Conservation (phyloP, 805 yeast species). For the Yarrowia sp. region DNA sequence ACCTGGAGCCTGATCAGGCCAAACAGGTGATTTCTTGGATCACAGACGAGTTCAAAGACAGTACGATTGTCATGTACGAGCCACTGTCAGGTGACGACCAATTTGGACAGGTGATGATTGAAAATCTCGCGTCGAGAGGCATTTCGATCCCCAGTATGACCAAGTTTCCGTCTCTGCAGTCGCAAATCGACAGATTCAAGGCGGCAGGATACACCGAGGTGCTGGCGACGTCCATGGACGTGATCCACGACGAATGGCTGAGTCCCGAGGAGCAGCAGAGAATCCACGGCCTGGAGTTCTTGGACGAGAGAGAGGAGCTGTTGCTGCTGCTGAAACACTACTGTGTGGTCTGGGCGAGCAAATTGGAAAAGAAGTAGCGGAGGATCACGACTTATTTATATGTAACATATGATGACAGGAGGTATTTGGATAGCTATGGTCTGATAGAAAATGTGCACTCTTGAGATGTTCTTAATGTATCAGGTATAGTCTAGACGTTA, state of each 20-base stretch:
- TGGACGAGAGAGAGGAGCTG: slow-evolving; percentile 80
- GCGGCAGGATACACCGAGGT: slow-evolving; percentile 46
- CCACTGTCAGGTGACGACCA: slow-evolving; percentile 68
- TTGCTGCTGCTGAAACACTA: slow-evolving; percentile 68
- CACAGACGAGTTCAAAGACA: slow-evolving; percentile 45
- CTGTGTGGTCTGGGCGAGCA: slow-evolving; percentile 53
- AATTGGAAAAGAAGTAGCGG: neutral
- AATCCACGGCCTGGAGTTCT: slow-evolving; percentile 63
- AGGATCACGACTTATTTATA: no score
- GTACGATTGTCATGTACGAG: slow-evolving; percentile 63
- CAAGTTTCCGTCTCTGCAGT: slow-evolving; percentile 57
- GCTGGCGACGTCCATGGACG: slow-evolving; percentile 55
- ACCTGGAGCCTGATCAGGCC: slow-evolving; percentile 61
- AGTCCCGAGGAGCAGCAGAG: slow-evolving; percentile 52
- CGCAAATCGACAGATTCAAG: slow-evolving; percentile 53
- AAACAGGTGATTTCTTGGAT: slow-evolving; percentile 56
- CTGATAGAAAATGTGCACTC: no score
- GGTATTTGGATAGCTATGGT: no score
- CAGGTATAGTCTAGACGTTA: no score
- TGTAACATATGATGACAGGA: no score
- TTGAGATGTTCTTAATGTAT: no score
- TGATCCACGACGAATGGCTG: slow-evolving; percentile 56
- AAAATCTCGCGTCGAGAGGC: slow-evolving; percentile 66
- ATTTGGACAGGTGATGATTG: slow-evolving; percentile 73
- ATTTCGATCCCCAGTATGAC: slow-evolving; percentile 65